Evolutionary conservation across 2,329 filamentous ascomycete genomes (phyloP).

Genomic region (Periconia macrospinosa): DNA sequence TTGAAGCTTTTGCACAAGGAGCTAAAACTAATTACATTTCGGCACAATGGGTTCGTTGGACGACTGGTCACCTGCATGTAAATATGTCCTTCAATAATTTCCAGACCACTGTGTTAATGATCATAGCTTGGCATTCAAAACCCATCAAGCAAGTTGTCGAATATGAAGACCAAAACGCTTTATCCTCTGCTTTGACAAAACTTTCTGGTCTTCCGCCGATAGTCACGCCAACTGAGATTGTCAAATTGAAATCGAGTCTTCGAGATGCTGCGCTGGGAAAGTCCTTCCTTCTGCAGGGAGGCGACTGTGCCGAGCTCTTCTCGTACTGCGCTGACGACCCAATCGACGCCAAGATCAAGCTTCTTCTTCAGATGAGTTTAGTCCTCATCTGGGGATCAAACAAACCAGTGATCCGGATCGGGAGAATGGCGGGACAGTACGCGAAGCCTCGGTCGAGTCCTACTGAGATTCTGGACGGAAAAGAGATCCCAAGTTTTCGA

Average conservation of each 20-base stretch:
- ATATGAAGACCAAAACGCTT: constrained; percentile 65
- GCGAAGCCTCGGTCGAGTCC: constrained; percentile 92
- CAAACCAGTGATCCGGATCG: constrained; percentile 87
- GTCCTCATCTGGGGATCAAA: constrained; percentile 88
- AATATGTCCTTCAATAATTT: background rate
- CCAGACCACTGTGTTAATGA: constrained; percentile 11
- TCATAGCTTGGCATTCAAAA: constrained; percentile 71
- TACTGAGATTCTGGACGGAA: constrained; percentile 78
- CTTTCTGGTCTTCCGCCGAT: constrained; percentile 73
- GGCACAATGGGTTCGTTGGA: constrained; percentile 3
- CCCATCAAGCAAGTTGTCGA: constrained; percentile 76
- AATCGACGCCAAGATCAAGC: constrained; percentile 95
- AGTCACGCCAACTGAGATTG: constrained; percentile 79
- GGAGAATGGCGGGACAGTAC: constrained; percentile 95
- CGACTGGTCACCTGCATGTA: constrained; percentile 13
- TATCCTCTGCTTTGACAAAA: constrained; percentile 64
- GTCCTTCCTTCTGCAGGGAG: constrained; percentile 92
- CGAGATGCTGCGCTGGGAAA: constrained; percentile 86
- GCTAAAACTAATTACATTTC: background rate
- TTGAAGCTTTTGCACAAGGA: background rate
- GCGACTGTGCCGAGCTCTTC: constrained; percentile 96
- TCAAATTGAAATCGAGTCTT: constrained; percentile 74
- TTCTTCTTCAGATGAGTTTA: constrained; percentile 94
- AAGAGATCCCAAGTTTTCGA: constrained; percentile 84
- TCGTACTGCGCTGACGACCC: constrained; percentile 89